Evolutionary conservation across 768 basidiomycete species (phyloP), one percentile per base, ranked within the genome.

Genomic region (Podaxis rugospora): DNA sequence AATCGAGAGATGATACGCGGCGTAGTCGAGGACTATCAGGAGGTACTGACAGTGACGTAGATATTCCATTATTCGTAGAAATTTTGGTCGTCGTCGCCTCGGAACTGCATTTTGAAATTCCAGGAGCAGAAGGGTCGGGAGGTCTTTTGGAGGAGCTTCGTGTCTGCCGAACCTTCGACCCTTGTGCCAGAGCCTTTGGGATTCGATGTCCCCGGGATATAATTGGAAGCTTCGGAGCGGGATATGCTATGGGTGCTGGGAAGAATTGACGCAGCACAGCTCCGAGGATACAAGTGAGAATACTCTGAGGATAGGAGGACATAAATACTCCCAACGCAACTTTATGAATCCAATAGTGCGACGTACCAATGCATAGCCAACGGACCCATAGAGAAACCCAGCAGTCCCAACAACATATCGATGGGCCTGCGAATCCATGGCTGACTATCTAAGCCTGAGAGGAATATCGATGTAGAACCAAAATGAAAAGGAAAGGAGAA

Each of bases 351-450:
- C 13, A 36, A 18, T n/a, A 18, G 23, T 7, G 23, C 16, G 28
- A 60, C 59, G 21, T 53, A 60, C 59, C 59, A 60, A 36, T 28
- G 51, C 59, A 46, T 46, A 60, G 4, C 59, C 59, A 53, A 60
- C 9, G 21, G 39, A 16, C 11, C 59, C 59, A 46, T 60, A 60
- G 32, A 60, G 27, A 46, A 60, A 54, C 9, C 59, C 59, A 53
- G 14, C 51, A 46, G 44, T 23, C 3, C 59, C 28, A 18, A 60
- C 42, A 53, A 35, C 28, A 35, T 36, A 53, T 18, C 51, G 27
- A 60, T 53, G 25, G 1, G 40, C 23, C 9, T 44, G 51, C 18
- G 28, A 46, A 16, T 32, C 28, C 59, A 60, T 60, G 51, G 6
- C 10, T 36, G 52, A 25, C 51, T 53, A 36, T 53, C 59, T 5